phyloP scores from a whole-genome alignment of 331 rosid genomes.

The Malus hybrid region DNA sequence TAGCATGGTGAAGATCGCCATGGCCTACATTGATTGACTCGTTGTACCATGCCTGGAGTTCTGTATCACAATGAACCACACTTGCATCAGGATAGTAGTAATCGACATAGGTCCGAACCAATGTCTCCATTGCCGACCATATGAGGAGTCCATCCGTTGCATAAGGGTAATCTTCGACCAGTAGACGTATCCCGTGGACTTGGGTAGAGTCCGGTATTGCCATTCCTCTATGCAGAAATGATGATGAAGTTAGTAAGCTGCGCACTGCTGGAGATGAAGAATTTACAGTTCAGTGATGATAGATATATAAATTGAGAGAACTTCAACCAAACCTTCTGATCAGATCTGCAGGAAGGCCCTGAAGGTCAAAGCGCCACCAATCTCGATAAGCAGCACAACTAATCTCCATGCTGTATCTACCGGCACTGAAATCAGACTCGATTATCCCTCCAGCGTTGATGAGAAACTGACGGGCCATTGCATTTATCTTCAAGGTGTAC shows the following conservation, averaged over 20 bases:
- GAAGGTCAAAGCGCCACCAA: slow-evolving; percentile 38
- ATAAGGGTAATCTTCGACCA: slow-evolving; percentile 22
- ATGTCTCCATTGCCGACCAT: slow-evolving; percentile 13
- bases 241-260: background rate
- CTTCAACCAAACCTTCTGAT: slow-evolving; percentile 25
- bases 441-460: slow-evolving; percentile 36
- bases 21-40: slow-evolving; percentile 16
- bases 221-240: slow-evolving; percentile 5
- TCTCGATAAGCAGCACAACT: slow-evolving; percentile 32
- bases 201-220: background rate
- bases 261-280: background rate
- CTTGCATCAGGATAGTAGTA: slow-evolving; percentile 1
- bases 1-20: slow-evolving; percentile 9
- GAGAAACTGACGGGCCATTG: slow-evolving; percentile 36
- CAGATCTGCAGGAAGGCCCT: slow-evolving; percentile 44
- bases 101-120: slow-evolving; percentile 14
- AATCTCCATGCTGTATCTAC: slow-evolving; percentile 19
- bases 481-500: slow-evolving; percentile 42
- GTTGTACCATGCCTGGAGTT: slow-evolving; percentile 16
- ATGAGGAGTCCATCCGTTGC: slow-evolving; percentile 15
- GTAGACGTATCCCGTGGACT: slow-evolving; percentile 1
- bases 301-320: background rate
- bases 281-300: background rate
- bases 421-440: slow-evolving; percentile 28
- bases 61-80: slow-evolving; percentile 1